Evolutionary conservation across 1,284 basidiomycete genomes (phyloP).

Genomic region (Cyathus olla): DNA sequence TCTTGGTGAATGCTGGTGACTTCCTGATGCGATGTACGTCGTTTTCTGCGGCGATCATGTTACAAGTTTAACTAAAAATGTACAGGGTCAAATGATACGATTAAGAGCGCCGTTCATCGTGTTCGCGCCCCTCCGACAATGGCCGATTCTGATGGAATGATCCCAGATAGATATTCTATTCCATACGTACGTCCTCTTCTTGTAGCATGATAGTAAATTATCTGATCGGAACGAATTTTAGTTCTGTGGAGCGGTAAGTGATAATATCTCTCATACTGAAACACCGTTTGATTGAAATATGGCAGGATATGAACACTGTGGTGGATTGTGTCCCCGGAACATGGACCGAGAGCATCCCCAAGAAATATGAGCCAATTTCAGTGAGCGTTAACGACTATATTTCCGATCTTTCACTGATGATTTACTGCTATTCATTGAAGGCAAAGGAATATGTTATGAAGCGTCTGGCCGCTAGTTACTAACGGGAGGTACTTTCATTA

Average conservation of each 20-base stretch:
- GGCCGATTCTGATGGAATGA: slow-evolving; percentile 40
- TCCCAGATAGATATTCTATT: slow-evolving; percentile 65
- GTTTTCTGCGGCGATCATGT: not conserved
- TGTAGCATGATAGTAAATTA: not conserved
- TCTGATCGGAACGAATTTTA: slow-evolving; percentile 10
- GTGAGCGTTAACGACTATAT: no score
- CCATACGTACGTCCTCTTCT: slow-evolving; percentile 57
- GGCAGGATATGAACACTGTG: slow-evolving; percentile 51
- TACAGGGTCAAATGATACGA: slow-evolving; percentile 69
- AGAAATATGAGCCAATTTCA: slow-evolving; percentile 41
- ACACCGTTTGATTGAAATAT: not conserved
- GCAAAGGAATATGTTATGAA: slow-evolving; percentile 36
- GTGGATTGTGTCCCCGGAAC: slow-evolving; percentile 66
- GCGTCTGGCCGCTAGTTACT: slow-evolving; percentile 35
- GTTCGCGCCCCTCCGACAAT: slow-evolving; percentile 58
- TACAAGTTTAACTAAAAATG: no score
- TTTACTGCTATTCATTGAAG: slow-evolving; percentile 11
- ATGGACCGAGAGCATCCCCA: slow-evolving; percentile 46
- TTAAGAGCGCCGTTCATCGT: slow-evolving; percentile 70
- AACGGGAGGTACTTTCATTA: no score
- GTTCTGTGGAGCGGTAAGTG: slow-evolving; percentile 57
- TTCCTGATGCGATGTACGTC: slow-evolving; percentile 64
- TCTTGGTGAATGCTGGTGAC: slow-evolving; percentile 74
- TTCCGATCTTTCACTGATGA: no score
- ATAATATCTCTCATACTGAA: not conserved